phyloP scores from a whole-genome alignment of 305 asterid genomes.

The Andrographis paniculata region DNA sequence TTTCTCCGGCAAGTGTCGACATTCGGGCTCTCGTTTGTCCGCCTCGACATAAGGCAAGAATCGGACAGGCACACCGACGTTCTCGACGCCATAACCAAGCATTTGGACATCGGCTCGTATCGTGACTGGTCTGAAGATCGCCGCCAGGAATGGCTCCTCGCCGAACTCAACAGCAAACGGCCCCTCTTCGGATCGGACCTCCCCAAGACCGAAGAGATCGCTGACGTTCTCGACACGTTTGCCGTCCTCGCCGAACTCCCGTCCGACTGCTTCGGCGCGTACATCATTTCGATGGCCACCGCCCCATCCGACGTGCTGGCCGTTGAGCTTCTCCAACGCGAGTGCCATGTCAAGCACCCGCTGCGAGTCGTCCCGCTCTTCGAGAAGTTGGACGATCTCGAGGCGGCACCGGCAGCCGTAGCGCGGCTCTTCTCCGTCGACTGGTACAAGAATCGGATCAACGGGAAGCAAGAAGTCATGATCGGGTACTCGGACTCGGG shows the following conservation, averaged over 20 bases:
- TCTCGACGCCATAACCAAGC: constrained; percentile 60
- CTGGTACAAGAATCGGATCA: constrained; percentile 57
- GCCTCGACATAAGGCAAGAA: constrained; percentile 76
- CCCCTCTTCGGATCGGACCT: constrained; percentile 74
- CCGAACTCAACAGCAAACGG: constrained; percentile 63
- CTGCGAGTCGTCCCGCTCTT: constrained; percentile 71
- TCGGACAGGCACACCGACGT: constrained; percentile 80
- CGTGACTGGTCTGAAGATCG: constrained; percentile 61
- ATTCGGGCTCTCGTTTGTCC: constrained; percentile 66
- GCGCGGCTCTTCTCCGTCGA: constrained; percentile 73
- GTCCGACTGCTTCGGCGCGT: constrained; percentile 70
- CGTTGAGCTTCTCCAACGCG: constrained; percentile 78
- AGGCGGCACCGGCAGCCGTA: constrained; percentile 72
- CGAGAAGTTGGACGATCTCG: constrained; percentile 61
- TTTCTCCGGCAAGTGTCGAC: constrained; percentile 72
- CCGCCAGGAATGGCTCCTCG: constrained; percentile 67
- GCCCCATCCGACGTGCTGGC: constrained; percentile 83
- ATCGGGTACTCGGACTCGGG: constrained; percentile 86
- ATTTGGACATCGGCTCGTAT: constrained; percentile 62
- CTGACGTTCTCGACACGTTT: constrained; percentile 61
- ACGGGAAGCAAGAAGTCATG: constrained; percentile 81
- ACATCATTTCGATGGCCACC: constrained; percentile 83
- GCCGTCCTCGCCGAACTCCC: constrained; percentile 69
- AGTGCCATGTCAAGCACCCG: constrained; percentile 57
- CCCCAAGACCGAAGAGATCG: constrained; percentile 68